A percentile compares a stretch with the other conserved stretches of the same genome.
Evolutionary conservation across 805 yeast genomes (phyloP).

Genomic region (Sugiyamaella marilandica): DNA sequence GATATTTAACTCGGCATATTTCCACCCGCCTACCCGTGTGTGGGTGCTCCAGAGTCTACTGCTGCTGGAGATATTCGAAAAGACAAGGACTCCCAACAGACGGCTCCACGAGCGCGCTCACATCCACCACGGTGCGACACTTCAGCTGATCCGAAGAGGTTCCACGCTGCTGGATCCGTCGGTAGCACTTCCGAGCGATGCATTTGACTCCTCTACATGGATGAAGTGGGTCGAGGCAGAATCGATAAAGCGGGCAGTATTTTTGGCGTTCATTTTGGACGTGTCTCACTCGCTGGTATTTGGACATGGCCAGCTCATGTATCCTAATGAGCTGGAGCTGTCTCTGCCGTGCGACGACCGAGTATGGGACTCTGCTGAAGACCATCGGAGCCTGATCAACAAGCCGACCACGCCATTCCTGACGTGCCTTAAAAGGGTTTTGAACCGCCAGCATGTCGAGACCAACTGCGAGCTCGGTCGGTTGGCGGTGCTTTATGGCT

Average conservation of each 20-base stretch:
- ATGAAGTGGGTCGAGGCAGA: conserved; percentile 75
- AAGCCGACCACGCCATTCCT: conserved; percentile 41
- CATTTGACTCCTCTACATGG: conserved; percentile 37
- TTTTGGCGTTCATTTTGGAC: conserved; percentile 77
- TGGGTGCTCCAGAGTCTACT: conserved; percentile 73
- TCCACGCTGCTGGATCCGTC: conserved; percentile 43
- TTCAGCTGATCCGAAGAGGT: conserved; percentile 65
- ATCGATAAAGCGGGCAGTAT: conserved; percentile 69
- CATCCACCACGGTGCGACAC: conserved; percentile 81
- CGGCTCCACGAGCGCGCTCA: conserved; percentile 75
- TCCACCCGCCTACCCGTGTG: conserved; percentile 68
- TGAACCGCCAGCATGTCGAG: conserved; percentile 45
- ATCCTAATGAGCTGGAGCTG: conserved; percentile 56
- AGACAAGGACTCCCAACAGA: conserved; percentile 57
- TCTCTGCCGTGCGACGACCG: conserved; percentile 60
- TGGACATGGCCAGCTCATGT: conserved; percentile 59
- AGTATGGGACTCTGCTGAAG: conserved; percentile 43
- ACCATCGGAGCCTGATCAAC: conserved; percentile 19
- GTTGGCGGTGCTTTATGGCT: conserved; percentile 60
- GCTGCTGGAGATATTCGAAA: conserved; percentile 71
- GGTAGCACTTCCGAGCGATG: conserved; percentile 23
- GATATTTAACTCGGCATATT: conserved; percentile 64
- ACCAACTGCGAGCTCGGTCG: conserved; percentile 57
- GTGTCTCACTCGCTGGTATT: conserved; percentile 71
- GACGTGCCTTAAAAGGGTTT: conserved; percentile 49